Evolutionary conservation across 106 monocot genomes (phyloP), one percentile per base, ranked within the genome.

Genomic region (Allium fistulosum): DNA sequence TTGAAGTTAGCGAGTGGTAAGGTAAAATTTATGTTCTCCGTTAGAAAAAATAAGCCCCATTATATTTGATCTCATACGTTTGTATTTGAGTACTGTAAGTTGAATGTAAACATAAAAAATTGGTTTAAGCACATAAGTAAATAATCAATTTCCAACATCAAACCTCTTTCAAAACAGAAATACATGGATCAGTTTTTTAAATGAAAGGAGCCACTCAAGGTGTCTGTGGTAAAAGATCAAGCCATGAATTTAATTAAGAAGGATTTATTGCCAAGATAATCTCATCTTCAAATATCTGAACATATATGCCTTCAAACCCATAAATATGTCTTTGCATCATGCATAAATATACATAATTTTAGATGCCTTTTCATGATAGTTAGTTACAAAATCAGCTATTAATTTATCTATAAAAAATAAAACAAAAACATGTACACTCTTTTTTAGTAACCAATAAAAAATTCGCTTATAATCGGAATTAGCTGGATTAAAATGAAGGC

Each of bases 201-300:
- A 99, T 89, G 70, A 85, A 93, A 18, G 92, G 99, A 22, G 99
- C 99, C 26, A 99, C 99, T 77, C 99, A 78, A 77, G 99, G 93
- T 66, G 99, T 87, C 52, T 78, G 76, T 48, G 93, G 87, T 55
- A 99, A 79, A 63, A 99, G 85, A 79, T 99, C 85, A 71, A 99
- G 62, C 93, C 93, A 99, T 55, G 90, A 80, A 16, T 65, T 83
- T 57, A 99, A 75, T 48, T 93, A 90, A 45, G 73, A 74, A 75
- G 84, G 82, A 71, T 93, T 90, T 67, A 99, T 68, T 5, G 85
- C 84, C 82, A 99, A 78, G 68, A 83, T 92, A 74, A 90, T 87
- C 16, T 80, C 65, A 69, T 99, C 93, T 45, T 82, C 87, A 81
- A 93, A 99, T 67, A 99, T 83, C 62, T 92, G 53, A 18, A 93